Conservation (phyloP, 805 yeast genomes). For the Starmerella sp. region DNA sequence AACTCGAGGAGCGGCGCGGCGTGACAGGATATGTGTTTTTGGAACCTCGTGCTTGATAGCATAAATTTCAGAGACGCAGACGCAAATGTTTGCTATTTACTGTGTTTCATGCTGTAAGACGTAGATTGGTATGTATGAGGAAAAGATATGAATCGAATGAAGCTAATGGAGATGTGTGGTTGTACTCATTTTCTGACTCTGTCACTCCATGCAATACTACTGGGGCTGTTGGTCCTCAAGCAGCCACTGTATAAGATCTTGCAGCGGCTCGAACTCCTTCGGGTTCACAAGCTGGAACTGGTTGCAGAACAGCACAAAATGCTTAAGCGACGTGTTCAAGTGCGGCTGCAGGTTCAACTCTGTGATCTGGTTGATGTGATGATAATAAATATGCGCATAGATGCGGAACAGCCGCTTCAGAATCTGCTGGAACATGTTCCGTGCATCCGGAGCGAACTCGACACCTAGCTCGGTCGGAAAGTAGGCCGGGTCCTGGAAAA, state of each 20-base stretch:
- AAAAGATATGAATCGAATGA: too few species aligned
- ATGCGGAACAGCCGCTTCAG: conserved; percentile 86
- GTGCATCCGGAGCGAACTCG: conserved; percentile 82
- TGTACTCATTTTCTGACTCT: too few species aligned
- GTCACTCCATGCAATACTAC: too few species aligned
- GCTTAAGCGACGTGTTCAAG: conserved; percentile 86
- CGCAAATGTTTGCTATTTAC: too few species aligned
- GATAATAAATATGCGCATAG: conserved; percentile 95
- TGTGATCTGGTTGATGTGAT: conserved; percentile 89
- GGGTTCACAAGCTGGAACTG: conserved; percentile 68
- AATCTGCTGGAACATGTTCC: conserved; percentile 67
- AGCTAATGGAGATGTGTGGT: too few species aligned
- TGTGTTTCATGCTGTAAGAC: too few species aligned
- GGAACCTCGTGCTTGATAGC: neutral
- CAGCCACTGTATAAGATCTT: conserved; percentile 67
- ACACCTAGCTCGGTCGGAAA: conserved; percentile 86
- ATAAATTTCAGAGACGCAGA: neutral
- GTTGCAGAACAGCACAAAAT: conserved; percentile 74
- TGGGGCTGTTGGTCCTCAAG: conserved; percentile 31
- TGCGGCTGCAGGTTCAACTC: conserved; percentile 89
- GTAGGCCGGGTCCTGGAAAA: conserved; percentile 77
- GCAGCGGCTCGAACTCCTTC: conserved; percentile 86
- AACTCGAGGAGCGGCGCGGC: conserved; percentile 19
- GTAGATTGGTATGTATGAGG: too few species aligned
- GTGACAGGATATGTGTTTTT: conserved; percentile 14